Evolutionary conservation across 495 filamentous ascomycete species (phyloP), one percentile per base, ranked within the genome.

Genomic region (Pseudoneurospora amorphoporcata): DNA sequence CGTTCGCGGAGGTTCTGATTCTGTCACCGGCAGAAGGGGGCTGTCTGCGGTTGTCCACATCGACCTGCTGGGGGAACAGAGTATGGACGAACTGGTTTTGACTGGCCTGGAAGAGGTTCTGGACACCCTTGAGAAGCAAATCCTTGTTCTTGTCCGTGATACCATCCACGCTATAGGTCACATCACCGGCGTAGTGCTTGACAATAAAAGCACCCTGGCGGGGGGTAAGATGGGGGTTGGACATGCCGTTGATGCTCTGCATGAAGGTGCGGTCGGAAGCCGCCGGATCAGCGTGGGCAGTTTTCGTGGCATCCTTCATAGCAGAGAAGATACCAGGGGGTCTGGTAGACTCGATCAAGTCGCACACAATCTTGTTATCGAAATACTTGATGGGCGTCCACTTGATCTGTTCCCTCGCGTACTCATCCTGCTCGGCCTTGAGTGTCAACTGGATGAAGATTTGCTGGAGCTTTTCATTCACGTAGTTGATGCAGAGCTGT

Each of bases 91-190:
- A 98, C 19, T 82, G 79, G 82, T 98, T 99, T 69, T 87, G 85
- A 79, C 93, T 97, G 76, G 88, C 88, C 70, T 90, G 91, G 76
- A 96, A 91, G 47, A 99, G 86, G 77, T 94, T 95, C 69, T 98
- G 87, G 39, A 99, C 82, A 75, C 97, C 96, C 84, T 98, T 99
- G 68, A 98, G 84, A 68, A 99, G 86, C 79, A 95, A 93, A 77
- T 99, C 96, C 86, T 98, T 99, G 86, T 98, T 99, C 86, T 98
- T 99, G 78, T 99, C 96, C 4, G 96, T 99, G 88, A 99, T 99
- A 70, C 96, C 96, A 45, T 95, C 92, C 37, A 99, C 89, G 17
- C 92, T 91, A 81, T 99, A 99, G 77, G 89, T 92, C 73, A 99
- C 96, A 83, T 99, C 96, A 82, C 96, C 96, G 70, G 96, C 96